phyloP scores from a whole-genome alignment of 345 rosid genomes.

The Microcos paniculata region DNA sequence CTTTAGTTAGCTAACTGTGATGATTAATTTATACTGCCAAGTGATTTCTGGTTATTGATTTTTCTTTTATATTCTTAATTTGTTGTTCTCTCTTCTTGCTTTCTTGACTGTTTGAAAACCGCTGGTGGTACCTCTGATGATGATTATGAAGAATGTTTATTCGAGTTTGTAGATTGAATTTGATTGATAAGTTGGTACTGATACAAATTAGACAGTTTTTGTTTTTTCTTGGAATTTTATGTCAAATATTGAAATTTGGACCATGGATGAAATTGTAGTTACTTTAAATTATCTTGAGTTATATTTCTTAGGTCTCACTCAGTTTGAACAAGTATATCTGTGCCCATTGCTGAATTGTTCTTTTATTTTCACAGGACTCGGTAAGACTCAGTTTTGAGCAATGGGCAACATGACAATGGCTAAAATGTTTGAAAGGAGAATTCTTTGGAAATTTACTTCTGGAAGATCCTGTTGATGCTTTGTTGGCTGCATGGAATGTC shows the following conservation, averaged over 20 bases:
- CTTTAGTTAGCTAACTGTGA: not conserved
- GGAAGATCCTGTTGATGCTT: not conserved
- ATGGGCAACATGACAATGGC: not conserved
- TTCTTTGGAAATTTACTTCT: not conserved
- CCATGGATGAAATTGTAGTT: not conserved
- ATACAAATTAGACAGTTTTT: not conserved
- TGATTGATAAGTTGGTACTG: not conserved
- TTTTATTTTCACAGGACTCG: not conserved
- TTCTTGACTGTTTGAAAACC: not conserved
- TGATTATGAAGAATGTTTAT: not conserved
- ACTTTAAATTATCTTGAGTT: not conserved
- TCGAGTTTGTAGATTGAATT: not conserved
- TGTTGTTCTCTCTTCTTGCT: not conserved
- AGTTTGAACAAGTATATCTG: not conserved
- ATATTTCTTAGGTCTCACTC: not conserved
- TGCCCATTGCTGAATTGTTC: not conserved
- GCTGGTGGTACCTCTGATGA: not conserved
- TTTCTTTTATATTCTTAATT: not conserved
- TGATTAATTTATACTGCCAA: not conserved
- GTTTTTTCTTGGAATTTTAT: not conserved
- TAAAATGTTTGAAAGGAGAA: not conserved
- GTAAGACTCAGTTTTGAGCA: not conserved
- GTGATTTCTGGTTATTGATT: not conserved
- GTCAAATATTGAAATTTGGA: not conserved
- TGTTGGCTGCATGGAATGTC: not conserved